These are phyloP conservation scores for Trichoderma gracile DNA, from an alignment of 2,329 filamentous ascomycete genomes.

Conservation along the genomic window DNA sequence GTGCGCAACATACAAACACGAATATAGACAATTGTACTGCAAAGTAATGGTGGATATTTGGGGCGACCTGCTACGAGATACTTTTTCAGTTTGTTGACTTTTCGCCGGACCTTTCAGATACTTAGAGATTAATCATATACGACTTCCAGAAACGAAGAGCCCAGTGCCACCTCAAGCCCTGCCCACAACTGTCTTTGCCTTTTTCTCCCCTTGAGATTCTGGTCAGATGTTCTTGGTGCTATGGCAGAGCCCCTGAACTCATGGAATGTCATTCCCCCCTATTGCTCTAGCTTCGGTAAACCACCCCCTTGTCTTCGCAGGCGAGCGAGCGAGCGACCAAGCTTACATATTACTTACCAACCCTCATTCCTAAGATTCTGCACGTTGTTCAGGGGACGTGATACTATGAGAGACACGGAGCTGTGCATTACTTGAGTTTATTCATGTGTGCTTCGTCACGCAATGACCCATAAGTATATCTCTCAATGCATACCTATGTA, in stretches of 20 bases:
- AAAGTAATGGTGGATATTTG: not conserved
- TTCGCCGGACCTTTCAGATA: not conserved
- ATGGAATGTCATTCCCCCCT: not conserved
- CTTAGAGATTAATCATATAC: not conserved
- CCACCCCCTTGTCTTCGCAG: not conserved
- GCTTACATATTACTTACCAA: not conserved
- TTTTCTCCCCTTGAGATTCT: too few relatives aligned
- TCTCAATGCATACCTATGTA: too few relatives aligned
- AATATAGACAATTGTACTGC: conserved; percentile 10
- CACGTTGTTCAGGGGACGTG: not conserved
- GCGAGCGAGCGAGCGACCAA: not conserved
- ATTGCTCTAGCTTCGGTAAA: too few relatives aligned
- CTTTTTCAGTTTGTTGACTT: not conserved
- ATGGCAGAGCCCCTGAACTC: too few relatives aligned
- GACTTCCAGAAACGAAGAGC: not conserved
- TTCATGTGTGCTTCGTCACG: not conserved
- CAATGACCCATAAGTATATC: not conserved
- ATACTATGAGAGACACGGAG: not conserved
- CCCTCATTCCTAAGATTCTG: not conserved
- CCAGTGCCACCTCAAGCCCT: too few relatives aligned
- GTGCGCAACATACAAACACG: conserved; percentile 10
- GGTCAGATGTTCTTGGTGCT: not conserved
- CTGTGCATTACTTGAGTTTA: too few relatives aligned
- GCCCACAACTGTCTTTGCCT: too few relatives aligned
- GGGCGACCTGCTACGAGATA: not conserved